phyloP scores from a whole-genome alignment of 108 stramenopile species.

The Cyclostephanos tholiformis region DNA sequence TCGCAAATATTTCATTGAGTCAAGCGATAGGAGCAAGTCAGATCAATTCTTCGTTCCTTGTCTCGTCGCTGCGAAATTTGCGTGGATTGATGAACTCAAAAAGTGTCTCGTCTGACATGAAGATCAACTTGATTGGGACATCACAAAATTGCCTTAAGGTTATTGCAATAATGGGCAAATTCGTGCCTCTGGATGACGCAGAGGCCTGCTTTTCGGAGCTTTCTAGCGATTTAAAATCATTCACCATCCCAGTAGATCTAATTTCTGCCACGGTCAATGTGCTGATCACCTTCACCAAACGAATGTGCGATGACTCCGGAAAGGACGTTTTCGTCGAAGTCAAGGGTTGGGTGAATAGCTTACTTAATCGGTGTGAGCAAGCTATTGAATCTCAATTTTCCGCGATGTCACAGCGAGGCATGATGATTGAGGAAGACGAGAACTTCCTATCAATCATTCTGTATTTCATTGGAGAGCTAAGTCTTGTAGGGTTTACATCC shows the following conservation, averaged over 20 bases:
- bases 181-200: slow-evolving; percentile 48
- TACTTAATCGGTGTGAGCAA: slow-evolving; percentile 46
- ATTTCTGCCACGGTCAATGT: slow-evolving; percentile 60
- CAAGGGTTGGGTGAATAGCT: slow-evolving; percentile 51
- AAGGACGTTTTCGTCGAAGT: slow-evolving; percentile 45
- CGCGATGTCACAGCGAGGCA: slow-evolving; percentile 6
- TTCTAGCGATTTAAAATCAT: slow-evolving; percentile 35
- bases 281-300: slow-evolving; percentile 48
- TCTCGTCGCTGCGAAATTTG: slow-evolving; percentile 54
- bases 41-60: slow-evolving; percentile 56
- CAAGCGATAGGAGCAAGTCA: slow-evolving; percentile 35
- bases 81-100: slow-evolving; percentile 35
- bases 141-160: slow-evolving; percentile 55
- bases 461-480: slow-evolving; percentile 68
- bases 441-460: slow-evolving; percentile 52
- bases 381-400: slow-evolving; percentile 32
- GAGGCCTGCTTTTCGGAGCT: slow-evolving; percentile 36
- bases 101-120: slow-evolving; percentile 26
- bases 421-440: slow-evolving; percentile 23
- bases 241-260: slow-evolving; percentile 58
- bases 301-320: slow-evolving; percentile 47
- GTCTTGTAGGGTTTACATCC: slow-evolving; percentile 71
- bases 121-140: slow-evolving; percentile 23
- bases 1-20: slow-evolving; percentile 39
- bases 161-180: slow-evolving; percentile 56